Conservation (phyloP, 2,329 filamentous ascomycete species). For the Cladorrhinum sp. region DNA sequence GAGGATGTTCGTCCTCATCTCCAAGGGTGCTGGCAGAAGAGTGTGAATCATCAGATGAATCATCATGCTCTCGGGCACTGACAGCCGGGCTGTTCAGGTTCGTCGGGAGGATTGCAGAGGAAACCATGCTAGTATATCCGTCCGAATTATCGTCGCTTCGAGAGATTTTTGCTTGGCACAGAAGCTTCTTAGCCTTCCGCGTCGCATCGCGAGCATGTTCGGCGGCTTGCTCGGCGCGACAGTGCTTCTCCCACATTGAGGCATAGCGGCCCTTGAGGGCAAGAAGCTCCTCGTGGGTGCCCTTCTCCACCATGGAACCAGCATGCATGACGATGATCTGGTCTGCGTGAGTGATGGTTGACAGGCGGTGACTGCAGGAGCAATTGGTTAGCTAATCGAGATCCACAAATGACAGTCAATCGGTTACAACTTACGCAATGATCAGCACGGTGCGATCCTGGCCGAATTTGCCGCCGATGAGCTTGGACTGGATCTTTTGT, state of each 20-base stretch:
- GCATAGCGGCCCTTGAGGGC: slow-evolving; percentile 69
- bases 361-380: slow-evolving; percentile 69
- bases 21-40: slow-evolving; percentile 21
- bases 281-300: slow-evolving; percentile 75
- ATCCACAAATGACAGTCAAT: background rate
- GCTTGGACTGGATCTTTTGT: slow-evolving; percentile 59
- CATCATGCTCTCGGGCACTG: slow-evolving; percentile 23
- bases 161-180: slow-evolving; percentile 50
- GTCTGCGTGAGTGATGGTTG: slow-evolving; percentile 81
- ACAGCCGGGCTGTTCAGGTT: slow-evolving; percentile 32
- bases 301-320: slow-evolving; percentile 73
- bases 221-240: slow-evolving; percentile 68
- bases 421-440: slow-evolving; percentile 67
- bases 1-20: slow-evolving; percentile 18
- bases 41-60: slow-evolving; percentile 17
- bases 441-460: slow-evolving; percentile 88
- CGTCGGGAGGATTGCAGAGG: slow-evolving; percentile 42
- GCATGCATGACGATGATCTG: slow-evolving; percentile 77
- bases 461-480: slow-evolving; percentile 65
- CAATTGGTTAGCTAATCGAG: slow-evolving; percentile 23
- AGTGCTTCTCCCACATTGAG: slow-evolving; percentile 88
- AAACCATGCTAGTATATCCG: slow-evolving; percentile 45
- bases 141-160: slow-evolving; percentile 44
- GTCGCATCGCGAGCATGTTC: slow-evolving; percentile 52
- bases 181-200: slow-evolving; percentile 41